Percentiles rank a stretch among this genome's conserved stretches.
Evolutionary conservation across 768 basidiomycete genomes (phyloP).

Genomic region (Collybia mongolica): DNA sequence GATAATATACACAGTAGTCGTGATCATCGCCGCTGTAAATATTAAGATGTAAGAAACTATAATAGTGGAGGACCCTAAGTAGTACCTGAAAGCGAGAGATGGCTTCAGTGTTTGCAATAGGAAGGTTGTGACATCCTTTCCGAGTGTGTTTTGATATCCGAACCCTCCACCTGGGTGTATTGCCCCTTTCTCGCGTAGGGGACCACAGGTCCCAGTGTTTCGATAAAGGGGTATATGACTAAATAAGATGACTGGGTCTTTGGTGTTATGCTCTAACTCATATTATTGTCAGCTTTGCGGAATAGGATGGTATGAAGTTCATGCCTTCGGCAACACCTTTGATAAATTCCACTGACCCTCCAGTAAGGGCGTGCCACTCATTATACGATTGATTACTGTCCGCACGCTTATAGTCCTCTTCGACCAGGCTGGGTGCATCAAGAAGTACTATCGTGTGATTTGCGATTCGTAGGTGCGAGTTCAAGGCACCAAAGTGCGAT

Average conservation of each 20-base stretch:
- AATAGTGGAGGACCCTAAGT: not conserved
- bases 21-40: slow-evolving; percentile 83
- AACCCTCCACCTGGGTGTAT: slow-evolving; percentile 70
- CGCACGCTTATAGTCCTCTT: slow-evolving; percentile 64
- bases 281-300: not conserved
- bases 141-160: slow-evolving; percentile 87
- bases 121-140: slow-evolving; percentile 61
- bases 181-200: slow-evolving; percentile 68
- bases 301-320: slow-evolving; percentile 2
- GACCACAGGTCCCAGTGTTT: slow-evolving; percentile 72
- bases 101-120: slow-evolving; percentile 67
- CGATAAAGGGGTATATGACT: slow-evolving; percentile 89
- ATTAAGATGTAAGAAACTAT: slow-evolving; percentile 8
- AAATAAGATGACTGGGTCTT: slow-evolving; percentile 65
- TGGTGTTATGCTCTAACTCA: slow-evolving; percentile 21
- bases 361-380: slow-evolving; percentile 46
- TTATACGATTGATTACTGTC: slow-evolving; percentile 36
- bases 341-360: slow-evolving; percentile 56
- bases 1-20: slow-evolving; percentile 84
- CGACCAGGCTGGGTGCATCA: slow-evolving; percentile 71
- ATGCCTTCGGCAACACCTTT: slow-evolving; percentile 39
- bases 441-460: slow-evolving; percentile 74
- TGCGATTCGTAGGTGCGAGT: slow-evolving; percentile 58
- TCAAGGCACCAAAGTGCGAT: slow-evolving; percentile 76
- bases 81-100: slow-evolving; percentile 71